Conservation (phyloP, 306 rosid genomes). For the Vigna unguiculata region DNA sequence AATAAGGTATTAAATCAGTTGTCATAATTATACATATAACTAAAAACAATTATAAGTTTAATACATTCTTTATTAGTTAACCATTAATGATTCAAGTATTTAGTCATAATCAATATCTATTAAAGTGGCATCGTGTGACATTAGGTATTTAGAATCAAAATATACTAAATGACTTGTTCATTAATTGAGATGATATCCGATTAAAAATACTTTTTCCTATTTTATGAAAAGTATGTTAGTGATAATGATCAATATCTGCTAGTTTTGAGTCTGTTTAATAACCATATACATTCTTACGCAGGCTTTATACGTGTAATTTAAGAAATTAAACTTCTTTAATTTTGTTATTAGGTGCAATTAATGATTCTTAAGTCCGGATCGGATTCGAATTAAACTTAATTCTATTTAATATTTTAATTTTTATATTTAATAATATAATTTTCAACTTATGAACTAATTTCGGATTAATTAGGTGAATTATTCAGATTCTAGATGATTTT, state of each 20-base stretch:
- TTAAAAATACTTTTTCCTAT: not conserved
- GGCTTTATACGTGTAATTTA: not conserved
- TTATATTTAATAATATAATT: too few species aligned
- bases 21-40: not conserved
- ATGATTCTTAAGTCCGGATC: too few species aligned
- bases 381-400: too few species aligned
- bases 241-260: not conserved
- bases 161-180: not conserved
- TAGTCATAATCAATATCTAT: slow-evolving; percentile 13
- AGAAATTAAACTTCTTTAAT: too few species aligned
- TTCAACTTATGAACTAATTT: too few species aligned
- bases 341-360: too few species aligned
- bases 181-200: not conserved
- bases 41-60: not conserved
- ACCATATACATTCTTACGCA: not conserved
- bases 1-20: not conserved
- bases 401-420: too few species aligned
- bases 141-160: not conserved
- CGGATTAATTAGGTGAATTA: too few species aligned
- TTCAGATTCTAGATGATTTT: too few species aligned
- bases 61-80: not conserved
- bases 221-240: not conserved
- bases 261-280: not conserved
- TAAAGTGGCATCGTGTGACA: not conserved
- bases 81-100: slow-evolving; percentile 16